Evolutionary conservation across 768 basidiomycete genomes (phyloP).

Genomic region (Kondoa malvinella): DNA sequence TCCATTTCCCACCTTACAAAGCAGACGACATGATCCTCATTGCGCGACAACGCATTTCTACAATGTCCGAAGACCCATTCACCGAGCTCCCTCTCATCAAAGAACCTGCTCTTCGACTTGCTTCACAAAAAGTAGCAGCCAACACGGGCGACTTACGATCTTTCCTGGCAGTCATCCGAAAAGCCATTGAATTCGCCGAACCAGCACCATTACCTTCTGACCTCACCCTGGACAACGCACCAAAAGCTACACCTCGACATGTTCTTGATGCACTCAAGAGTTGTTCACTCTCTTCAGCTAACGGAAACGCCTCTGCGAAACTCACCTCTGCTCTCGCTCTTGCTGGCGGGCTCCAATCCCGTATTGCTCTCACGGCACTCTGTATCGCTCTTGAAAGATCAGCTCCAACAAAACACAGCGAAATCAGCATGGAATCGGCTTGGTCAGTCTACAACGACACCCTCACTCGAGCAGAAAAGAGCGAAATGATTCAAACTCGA

Average conservation of each 20-base stretch:
- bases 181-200: conserved; percentile 49
- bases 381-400: conserved; percentile 33
- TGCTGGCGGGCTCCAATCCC: conserved; percentile 54
- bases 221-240: conserved; percentile 15
- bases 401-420: conserved; percentile 19
- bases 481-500: conserved; percentile 42
- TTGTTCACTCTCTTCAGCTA: conserved; percentile 37
- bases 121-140: conserved; percentile 64
- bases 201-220: conserved; percentile 19
- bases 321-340: conserved; percentile 34
- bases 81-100: conserved; percentile 39
- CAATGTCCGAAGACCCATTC: conserved; percentile 22
- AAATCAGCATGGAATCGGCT: conserved; percentile 39
- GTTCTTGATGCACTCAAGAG: conserved; percentile 60
- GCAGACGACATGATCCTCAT: conserved; percentile 47
- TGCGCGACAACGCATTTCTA: background rate
- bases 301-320: conserved; percentile 24
- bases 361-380: conserved; percentile 49
- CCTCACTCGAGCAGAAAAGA: conserved; percentile 40
- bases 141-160: conserved; percentile 68
- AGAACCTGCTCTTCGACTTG: conserved; percentile 45
- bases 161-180: conserved; percentile 60
- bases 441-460: conserved; percentile 36
- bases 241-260: conserved; percentile 46
- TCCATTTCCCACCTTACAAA: conserved; percentile 54